phyloP scores from a whole-genome alignment of 305 asterid species.

The Fraxinus nigra region DNA sequence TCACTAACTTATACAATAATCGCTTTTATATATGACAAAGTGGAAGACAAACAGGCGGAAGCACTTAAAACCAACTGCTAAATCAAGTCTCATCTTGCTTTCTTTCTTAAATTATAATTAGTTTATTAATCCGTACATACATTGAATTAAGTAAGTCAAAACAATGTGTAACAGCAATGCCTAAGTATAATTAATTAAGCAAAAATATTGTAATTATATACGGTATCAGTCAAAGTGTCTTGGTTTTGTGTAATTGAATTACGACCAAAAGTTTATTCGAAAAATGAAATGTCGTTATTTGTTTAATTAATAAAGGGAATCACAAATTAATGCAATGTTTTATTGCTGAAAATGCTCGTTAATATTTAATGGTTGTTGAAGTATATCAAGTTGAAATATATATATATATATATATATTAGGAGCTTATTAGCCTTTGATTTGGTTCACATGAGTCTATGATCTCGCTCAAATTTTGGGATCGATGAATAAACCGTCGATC shows the following conservation, averaged over 20 bases:
- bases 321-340: neutral
- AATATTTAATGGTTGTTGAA: neutral
- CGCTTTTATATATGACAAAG: conserved; percentile 32
- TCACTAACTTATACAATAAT: conserved; percentile 28
- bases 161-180: conserved; percentile 27
- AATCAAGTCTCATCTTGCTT: conserved; percentile 11
- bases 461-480: neutral
- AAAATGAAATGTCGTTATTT: neutral
- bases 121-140: conserved; percentile 24
- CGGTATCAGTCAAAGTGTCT: neutral
- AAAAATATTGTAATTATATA: neutral
- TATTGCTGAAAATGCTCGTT: neutral
- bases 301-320: neutral
- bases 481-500: neutral
- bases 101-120: neutral
- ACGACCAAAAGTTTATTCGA: neutral
- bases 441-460: neutral
- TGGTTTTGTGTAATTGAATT: neutral
- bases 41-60: conserved; percentile 47
- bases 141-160: conserved; percentile 32
- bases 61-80: conserved; percentile 24
- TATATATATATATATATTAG: too few species aligned
- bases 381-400: neutral
- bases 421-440: neutral
- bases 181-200: neutral